Evolutionary conservation across 306 rosid genomes (phyloP), one percentile per base, ranked within the genome.

Genomic region (Mucuna pruriens): DNA sequence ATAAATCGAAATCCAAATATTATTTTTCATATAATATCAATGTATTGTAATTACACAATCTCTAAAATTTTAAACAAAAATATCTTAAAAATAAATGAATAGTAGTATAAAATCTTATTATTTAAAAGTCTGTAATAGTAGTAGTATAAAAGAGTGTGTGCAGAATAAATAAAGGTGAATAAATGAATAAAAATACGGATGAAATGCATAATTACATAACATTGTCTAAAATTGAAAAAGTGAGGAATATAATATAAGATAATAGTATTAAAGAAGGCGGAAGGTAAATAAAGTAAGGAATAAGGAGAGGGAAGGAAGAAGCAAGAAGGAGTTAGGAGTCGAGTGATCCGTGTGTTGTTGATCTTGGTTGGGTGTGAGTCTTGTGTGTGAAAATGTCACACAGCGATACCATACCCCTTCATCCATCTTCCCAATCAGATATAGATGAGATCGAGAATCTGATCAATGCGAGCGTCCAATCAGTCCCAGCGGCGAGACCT

Each of bases 381-480:
- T 55, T 15, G 55, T 2, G 54, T 22, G 45, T 19, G 44, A 90
- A 87, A 83, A 95, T 95, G 99, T 95, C 99, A 42, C 90, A 89
- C 85, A 23, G 90, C 92, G 97, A 96, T 80, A 90, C 98, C 36
- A 86, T 93, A 13, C 99, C 98, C 39, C 97, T 96, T 29, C 97
- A 93, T 84, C 85, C 91, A 0, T 93, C 99, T 7, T 92, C 98
- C 57, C 99, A 96, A 52, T 96, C 98, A 17, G 97, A 96, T 89
- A 96, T 96, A 49, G 99, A 96, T 84, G 99, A 96, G 98, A 96
- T 96, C 90, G 99, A 95, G 82, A 96, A 90, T 39, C 99, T 96
- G 42, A 96, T 96, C 80, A 68, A 90, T 79, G 93, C 92, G 77
- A 85, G 90, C 86, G 85, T 85, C 73, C 89, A 88, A 71, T 80